phyloP scores from a whole-genome alignment of 352 stramenopile species.

The Discostella stelligera region DNA sequence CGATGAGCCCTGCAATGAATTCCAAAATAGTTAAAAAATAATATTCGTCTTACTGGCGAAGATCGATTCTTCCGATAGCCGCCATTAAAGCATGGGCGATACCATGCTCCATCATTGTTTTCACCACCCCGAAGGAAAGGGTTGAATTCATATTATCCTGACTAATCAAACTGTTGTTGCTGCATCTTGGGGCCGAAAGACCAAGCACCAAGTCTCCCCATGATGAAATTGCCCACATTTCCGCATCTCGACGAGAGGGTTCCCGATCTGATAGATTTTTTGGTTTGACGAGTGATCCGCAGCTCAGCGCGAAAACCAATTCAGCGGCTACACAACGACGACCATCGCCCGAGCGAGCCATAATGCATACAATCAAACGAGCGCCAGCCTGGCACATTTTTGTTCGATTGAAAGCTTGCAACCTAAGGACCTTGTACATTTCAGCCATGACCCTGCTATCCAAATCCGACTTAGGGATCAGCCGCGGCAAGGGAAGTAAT shows the following conservation, averaged over 20 bases:
- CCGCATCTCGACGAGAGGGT: constrained; percentile 17
- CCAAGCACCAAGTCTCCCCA: constrained; percentile 80
- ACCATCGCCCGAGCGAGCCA: constrained; percentile 76
- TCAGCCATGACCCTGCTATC: constrained; percentile 8
- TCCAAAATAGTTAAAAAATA: constrained; percentile 1
- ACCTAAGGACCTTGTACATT: constrained; percentile 28
- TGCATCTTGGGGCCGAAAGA: constrained; percentile 70
- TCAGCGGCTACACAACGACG: constrained; percentile 75
- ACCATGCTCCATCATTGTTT: constrained; percentile 76
- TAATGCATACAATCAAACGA: constrained; percentile 76
- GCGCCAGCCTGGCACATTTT: constrained; percentile 70
- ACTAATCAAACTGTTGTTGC: constrained; percentile 27
- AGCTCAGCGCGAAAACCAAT: constrained; percentile 76
- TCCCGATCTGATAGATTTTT: constrained; percentile 4
- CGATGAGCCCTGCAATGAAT: background rate
- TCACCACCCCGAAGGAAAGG: constrained; percentile 78
- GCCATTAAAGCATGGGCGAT: constrained; percentile 74
- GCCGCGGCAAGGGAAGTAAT: constrained; percentile 72
- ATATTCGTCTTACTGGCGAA: constrained; percentile 51
- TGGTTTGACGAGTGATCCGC: constrained; percentile 35
- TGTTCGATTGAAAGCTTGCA: constrained; percentile 43
- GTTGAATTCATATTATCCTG: constrained; percentile 63
- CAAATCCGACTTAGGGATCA: constrained; percentile 20
- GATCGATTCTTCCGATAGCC: constrained; percentile 68
- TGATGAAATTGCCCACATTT: constrained; percentile 57